Evolutionary conservation across 106 monocot genomes (phyloP).

Genomic region (Triglochin maritima): DNA sequence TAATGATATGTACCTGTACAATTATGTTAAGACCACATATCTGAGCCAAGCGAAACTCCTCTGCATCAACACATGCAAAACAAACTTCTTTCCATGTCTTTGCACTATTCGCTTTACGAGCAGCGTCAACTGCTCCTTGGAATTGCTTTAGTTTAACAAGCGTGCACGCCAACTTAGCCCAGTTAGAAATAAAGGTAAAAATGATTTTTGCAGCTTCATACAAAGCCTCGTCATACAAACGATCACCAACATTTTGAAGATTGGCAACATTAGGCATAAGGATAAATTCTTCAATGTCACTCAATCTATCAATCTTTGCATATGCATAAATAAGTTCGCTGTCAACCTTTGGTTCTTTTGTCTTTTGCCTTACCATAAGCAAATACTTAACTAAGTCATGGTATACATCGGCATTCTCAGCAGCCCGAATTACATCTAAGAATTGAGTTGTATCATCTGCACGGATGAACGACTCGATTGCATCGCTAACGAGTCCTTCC

Average conservation of each 20-base stretch:
- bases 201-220: slow-evolving; percentile 99
- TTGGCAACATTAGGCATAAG: slow-evolving; percentile 99
- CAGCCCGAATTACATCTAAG: slow-evolving; percentile 79
- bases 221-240: slow-evolving; percentile 73
- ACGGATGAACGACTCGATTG: slow-evolving; percentile 96
- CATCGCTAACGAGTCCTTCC: slow-evolving; percentile 91
- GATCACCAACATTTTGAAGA: slow-evolving; percentile 94
- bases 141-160: slow-evolving; percentile 89
- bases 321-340: slow-evolving; percentile 94
- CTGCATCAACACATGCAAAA: slow-evolving; percentile 97
- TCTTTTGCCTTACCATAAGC: slow-evolving; percentile 91
- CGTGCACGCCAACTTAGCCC: slow-evolving; percentile 86
- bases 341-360: slow-evolving; percentile 87
- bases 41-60: slow-evolving; percentile 93
- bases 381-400: slow-evolving; percentile 88
- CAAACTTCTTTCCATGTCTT: slow-evolving; percentile 99
- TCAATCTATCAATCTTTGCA: slow-evolving; percentile 86
- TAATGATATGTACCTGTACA: slow-evolving; percentile 53
- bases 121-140: slow-evolving; percentile 98
- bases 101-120: slow-evolving; percentile 94
- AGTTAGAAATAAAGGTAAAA: slow-evolving; percentile 98
- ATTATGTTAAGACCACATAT: slow-evolving; percentile 95
- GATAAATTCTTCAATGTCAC: slow-evolving; percentile 95
- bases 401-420: slow-evolving; percentile 80
- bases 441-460: slow-evolving; percentile 94